Percentiles rank a stretch among this genome's conserved stretches.
Evolutionary conservation across 2,329 filamentous ascomycete genomes (phyloP).

Genomic region (Claviceps pusilla): DNA sequence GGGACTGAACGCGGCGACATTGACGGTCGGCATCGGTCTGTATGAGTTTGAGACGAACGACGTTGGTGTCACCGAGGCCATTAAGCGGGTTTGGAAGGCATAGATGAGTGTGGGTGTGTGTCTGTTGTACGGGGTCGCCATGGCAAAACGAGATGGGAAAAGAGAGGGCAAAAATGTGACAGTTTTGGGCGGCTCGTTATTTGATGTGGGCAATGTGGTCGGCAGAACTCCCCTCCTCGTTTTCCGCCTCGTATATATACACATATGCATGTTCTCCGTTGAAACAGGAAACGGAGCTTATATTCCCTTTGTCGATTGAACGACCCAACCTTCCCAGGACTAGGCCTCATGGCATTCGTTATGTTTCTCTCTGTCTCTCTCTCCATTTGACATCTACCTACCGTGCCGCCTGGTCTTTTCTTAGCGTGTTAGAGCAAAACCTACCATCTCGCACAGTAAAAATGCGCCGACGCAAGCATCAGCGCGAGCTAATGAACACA

Average conservation of each 20-base stretch:
- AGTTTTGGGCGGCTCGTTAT: neutral
- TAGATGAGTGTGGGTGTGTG: conserved; percentile 20
- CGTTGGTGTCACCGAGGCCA: conserved; percentile 77
- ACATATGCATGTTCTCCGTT: conserved; percentile 9
- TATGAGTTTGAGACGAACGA: conserved; percentile 99
- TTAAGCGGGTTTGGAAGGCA: conserved; percentile 82
- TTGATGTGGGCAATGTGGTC: neutral
- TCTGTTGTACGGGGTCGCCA: neutral
- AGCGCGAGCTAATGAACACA: no score
- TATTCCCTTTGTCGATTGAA: conserved; percentile 4
- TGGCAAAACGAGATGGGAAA: neutral
- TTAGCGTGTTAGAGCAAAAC: no score
- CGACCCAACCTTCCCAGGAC: neutral
- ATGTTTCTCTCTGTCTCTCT: no score
- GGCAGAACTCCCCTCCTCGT: neutral
- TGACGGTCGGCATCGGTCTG: conserved; percentile 70
- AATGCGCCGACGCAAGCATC: no score
- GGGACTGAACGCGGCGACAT: conserved; percentile 63
- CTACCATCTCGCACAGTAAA: no score
- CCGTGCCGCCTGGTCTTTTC: no score
- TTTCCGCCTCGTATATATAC: conserved; percentile 7
- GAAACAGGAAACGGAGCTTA: conserved; percentile 4
- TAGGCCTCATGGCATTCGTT: neutral
- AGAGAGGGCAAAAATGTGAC: neutral
- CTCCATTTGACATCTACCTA: no score